Base-by-base conservation (phyloP, 306 rosid species). In the Lathyrus oleraceus region DNA sequence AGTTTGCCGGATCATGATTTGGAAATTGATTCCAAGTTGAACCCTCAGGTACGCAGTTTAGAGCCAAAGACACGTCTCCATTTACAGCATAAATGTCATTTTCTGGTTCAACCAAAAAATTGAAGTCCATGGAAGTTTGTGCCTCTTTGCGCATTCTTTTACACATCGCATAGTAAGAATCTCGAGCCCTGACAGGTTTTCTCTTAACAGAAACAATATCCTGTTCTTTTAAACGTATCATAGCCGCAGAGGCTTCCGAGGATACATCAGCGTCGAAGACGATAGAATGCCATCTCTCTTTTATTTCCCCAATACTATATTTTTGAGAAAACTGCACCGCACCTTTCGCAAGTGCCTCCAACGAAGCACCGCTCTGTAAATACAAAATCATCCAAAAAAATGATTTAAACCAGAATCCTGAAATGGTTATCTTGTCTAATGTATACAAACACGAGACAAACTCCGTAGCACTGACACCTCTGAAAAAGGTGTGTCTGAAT, bases 341-440 rank as follows among this genome's bases (percentile, higher is more conserved):
- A 10, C 99, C 99, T 79, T 95, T 95, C 4, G 99, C 97, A 67
- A 95, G 96, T 56, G 99, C 87, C 71, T 95, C 99, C 76, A 95
- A 82, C 23, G 99, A 95, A 84, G 99, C 99, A 76, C 97, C 97
- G 5, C 87, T 91, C 99, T 95, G 83, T 43, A 85, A 63, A 74
- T 44, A 49, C 63, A 65, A 64, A 61, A 51, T 35, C 61, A 14
- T 43, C 20, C 39, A 35, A 14, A 57, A 83, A 48, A 32, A 72
- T 71, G 79, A 48, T 21, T 48, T 30, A 60, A 67, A 72, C 65
- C 64, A 8, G 17, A 65, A 71, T 43, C 51, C 60, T 8, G 17
- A 5, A 65, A 35, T 9, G 11, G 9, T 70, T 54, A 14, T 17
- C 52, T 59, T 60, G 17, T 19, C 59, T 56, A 40, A 35, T 65